A percentile compares a stretch with the other conserved stretches of the same genome.
These are phyloP conservation scores for Pelargonium nanum DNA, from an alignment of 345 rosid genomes.

Conservation along the genomic window DNA sequence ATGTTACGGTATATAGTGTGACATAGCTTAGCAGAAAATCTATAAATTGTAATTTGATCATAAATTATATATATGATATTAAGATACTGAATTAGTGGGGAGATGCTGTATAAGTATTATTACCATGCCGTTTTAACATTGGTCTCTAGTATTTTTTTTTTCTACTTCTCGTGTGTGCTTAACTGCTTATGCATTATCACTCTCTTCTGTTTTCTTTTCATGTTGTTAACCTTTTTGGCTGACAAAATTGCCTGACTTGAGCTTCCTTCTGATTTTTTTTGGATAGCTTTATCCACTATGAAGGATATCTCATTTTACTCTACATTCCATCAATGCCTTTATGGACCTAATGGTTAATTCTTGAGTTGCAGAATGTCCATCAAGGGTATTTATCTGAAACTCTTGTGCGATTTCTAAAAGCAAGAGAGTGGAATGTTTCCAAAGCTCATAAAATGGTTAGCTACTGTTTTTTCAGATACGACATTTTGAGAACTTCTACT, in stretches of 20 bases:
- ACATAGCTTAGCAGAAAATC: not conserved
- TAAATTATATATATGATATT: no score
- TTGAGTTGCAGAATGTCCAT: conserved; percentile 44
- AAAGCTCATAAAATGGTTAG: conserved; percentile 74
- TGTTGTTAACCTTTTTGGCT: not conserved
- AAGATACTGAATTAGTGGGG: not conserved
- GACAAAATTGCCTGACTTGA: not conserved
- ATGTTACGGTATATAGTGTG: not conserved
- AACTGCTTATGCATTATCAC: no score
- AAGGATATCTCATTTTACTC: no score
- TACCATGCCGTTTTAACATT: not conserved
- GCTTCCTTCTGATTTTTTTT: not conserved
- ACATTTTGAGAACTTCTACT: not conserved
- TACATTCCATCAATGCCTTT: not conserved
- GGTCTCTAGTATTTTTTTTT: not conserved
- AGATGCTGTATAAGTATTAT: not conserved
- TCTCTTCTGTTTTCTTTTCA: no score
- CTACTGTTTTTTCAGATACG: conserved; percentile 1
- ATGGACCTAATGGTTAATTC: conserved; percentile 7
- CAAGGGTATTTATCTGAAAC: conserved; percentile 57
- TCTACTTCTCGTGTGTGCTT: no score
- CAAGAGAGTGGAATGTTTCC: conserved; percentile 61
- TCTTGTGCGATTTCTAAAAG: conserved; percentile 54
- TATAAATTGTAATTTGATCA: no score
- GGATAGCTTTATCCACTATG: not conserved